phyloP scores from a whole-genome alignment of 768 basidiomycete species.

The Dentipellis fragilis region DNA sequence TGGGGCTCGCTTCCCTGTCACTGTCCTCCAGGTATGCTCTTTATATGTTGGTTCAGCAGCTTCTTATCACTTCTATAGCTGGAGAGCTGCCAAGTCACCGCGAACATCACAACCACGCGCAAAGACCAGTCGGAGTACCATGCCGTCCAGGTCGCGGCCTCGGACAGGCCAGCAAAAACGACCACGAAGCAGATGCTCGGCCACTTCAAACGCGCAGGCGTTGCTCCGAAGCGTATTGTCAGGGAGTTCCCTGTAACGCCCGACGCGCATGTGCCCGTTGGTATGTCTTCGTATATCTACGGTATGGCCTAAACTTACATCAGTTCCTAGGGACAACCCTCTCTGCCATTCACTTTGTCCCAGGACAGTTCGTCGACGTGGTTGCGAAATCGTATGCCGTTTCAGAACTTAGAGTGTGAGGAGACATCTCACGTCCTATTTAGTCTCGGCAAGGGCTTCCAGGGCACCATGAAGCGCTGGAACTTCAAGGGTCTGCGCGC shows the following conservation, averaged over 20 bases:
- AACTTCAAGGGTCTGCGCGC: constrained; percentile 86
- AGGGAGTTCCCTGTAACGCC: constrained; percentile 83
- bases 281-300: constrained; percentile 32
- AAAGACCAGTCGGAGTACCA: constrained; percentile 68
- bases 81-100: constrained; percentile 85
- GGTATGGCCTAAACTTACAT: not conserved
- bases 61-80: constrained; percentile 33
- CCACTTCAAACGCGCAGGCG: constrained; percentile 78
- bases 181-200: constrained; percentile 76
- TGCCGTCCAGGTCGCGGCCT: constrained; percentile 89
- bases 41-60: not conserved
- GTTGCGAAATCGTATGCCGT: constrained; percentile 75
- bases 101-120: constrained; percentile 57
- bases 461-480: constrained; percentile 95
- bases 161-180: constrained; percentile 61
- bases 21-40: constrained; percentile 69
- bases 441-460: constrained; percentile 95
- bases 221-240: constrained; percentile 74
- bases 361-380: constrained; percentile 92
- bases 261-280: constrained; percentile 85
- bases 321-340: constrained; percentile 63
- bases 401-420: not conserved
- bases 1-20: constrained; percentile 82
- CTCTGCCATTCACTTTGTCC: constrained; percentile 91
- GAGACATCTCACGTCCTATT: not conserved